These are phyloP conservation scores for Metarhizium anisopliae DNA, from an alignment of 2,329 filamentous ascomycete species.

Conservation along the genomic window DNA sequence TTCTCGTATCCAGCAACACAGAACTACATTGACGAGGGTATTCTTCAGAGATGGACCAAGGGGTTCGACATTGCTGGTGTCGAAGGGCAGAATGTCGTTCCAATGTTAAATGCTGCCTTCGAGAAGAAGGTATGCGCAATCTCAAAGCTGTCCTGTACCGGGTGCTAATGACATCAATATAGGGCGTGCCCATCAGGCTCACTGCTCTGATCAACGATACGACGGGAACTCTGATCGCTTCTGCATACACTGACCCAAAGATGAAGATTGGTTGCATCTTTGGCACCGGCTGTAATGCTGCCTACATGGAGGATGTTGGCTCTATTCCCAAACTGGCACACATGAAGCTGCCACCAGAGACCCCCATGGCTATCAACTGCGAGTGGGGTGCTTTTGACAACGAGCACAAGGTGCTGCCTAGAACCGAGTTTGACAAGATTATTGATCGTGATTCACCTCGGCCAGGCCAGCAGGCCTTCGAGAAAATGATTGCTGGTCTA, in stretches of 20 bases:
- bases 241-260: constrained; percentile 85
- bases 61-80: constrained; percentile 91
- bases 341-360: constrained; percentile 76
- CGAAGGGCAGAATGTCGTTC: constrained; percentile 83
- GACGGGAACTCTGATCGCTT: constrained; percentile 92
- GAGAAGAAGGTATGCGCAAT: constrained; percentile 34
- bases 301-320: constrained; percentile 91
- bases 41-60: constrained; percentile 94
- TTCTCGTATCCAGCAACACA: constrained; percentile 95
- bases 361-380: constrained; percentile 92
- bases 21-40: constrained; percentile 84
- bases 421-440: constrained; percentile 74
- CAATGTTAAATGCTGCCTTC: constrained; percentile 74
- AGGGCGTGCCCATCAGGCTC: constrained; percentile 87
- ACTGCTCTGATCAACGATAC: constrained; percentile 96
- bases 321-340: constrained; percentile 90
- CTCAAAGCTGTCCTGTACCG: not conserved
- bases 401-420: constrained; percentile 77
- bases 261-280: constrained; percentile 98
- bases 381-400: constrained; percentile 98
- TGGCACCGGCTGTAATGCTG: constrained; percentile 94
- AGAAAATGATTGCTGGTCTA: constrained; percentile 95
- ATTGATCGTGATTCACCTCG: constrained; percentile 89
- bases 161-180: not conserved
- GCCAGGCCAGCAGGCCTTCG: constrained; percentile 88